Evolutionary conservation across 2,329 filamentous ascomycete genomes (phyloP).

Genomic region (Teratosphaeria gauchensis): DNA sequence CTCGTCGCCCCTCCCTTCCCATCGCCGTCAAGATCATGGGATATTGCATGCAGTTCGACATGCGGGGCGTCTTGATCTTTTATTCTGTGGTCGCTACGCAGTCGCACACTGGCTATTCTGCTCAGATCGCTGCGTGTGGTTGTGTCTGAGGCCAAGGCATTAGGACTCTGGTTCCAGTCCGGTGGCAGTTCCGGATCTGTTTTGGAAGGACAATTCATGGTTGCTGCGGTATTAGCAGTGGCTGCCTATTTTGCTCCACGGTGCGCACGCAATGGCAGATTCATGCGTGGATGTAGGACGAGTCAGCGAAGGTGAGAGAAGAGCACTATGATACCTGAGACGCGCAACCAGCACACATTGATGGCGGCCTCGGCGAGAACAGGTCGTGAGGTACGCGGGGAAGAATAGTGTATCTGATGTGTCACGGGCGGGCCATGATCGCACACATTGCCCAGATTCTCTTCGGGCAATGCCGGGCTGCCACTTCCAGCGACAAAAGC

Average conservation of each 20-base stretch:
- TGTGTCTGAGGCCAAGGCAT: constrained; percentile 46
- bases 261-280: not conserved
- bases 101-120: constrained; percentile 48
- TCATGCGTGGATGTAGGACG: not conserved
- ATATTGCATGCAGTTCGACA: constrained; percentile 9
- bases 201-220: constrained; percentile 58
- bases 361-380: not conserved
- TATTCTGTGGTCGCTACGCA: constrained; percentile 37
- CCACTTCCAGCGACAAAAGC: not conserved
- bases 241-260: not conserved
- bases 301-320: not conserved
- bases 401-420: not conserved
- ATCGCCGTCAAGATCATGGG: constrained; percentile 5
- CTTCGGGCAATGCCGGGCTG: not conserved
- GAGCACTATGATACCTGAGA: not conserved
- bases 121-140: constrained; percentile 55
- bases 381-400: not conserved
- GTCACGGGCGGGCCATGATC: not conserved
- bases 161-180: constrained; percentile 54
- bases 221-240: not conserved
- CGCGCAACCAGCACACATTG: not conserved
- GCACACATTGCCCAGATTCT: not conserved
- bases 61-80: constrained; percentile 21
- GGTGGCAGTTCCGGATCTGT: constrained; percentile 45
- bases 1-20: not conserved